Percentiles rank a stretch among this genome's conserved stretches.
phyloP scores from a whole-genome alignment of 2,329 filamentous ascomycete species.

The Fusarium annulatum region DNA sequence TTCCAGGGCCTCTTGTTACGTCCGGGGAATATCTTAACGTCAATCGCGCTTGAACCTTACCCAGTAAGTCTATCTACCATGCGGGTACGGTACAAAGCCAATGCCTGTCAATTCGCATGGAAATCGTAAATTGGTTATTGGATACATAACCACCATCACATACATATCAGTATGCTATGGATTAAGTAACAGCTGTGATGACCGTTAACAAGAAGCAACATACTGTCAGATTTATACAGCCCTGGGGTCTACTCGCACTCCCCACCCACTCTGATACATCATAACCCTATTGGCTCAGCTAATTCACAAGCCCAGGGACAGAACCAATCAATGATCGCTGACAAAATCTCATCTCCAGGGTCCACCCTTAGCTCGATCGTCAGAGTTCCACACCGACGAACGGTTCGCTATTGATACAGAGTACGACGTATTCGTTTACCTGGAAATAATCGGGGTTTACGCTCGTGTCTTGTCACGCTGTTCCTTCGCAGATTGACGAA shows the following conservation, averaged over 20 bases:
- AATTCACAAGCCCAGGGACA: slow-evolving; percentile 26
- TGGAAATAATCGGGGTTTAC: slow-evolving; percentile 28
- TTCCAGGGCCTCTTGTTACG: neutral
- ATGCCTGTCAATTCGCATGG: neutral
- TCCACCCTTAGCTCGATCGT: slow-evolving; percentile 33
- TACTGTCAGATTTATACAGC: slow-evolving; percentile 12
- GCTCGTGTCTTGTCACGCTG: neutral
- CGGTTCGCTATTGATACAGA: slow-evolving; percentile 18
- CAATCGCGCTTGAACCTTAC: slow-evolving; percentile 4
- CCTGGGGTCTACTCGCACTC: slow-evolving; percentile 15
- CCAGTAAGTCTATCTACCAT: slow-evolving; percentile 6
- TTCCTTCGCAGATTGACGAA: slow-evolving; percentile 2
- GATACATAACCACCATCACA: neutral
- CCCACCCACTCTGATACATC: slow-evolving; percentile 1
- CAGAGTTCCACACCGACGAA: slow-evolving; percentile 20
- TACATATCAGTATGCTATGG: neutral
- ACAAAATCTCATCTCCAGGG: slow-evolving; percentile 25
- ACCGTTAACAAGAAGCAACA: neutral
- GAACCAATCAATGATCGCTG: slow-evolving; percentile 20
- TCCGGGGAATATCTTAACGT: neutral
- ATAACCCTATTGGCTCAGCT: slow-evolving; percentile 25
- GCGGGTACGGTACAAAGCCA: slow-evolving; percentile 1
- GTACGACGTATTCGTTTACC: slow-evolving; percentile 38
- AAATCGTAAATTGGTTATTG: slow-evolving; percentile 8
- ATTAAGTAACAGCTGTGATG: neutral